Conservation (phyloP, 106 monocot species). For the Allium sativum region DNA sequence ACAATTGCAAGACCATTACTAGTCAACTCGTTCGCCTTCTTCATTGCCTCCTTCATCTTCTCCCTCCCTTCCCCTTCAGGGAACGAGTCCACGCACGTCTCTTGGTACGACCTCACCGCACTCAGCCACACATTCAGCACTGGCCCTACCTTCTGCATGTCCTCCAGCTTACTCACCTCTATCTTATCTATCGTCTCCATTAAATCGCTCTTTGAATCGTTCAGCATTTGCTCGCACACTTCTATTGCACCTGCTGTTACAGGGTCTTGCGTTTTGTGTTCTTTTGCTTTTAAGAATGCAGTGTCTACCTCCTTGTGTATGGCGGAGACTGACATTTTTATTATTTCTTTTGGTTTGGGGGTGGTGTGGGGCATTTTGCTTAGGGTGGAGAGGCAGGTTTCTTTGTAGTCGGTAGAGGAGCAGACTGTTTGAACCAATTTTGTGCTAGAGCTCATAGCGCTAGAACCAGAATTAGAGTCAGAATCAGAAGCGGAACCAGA, state of each 20-base stretch:
- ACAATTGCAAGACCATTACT: slow-evolving; percentile 75
- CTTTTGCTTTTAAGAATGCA: slow-evolving; percentile 28
- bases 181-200: slow-evolving; percentile 25
- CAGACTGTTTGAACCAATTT: slow-evolving; percentile 20
- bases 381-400: slow-evolving; percentile 24
- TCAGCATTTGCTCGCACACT: slow-evolving; percentile 47
- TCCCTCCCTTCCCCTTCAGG: slow-evolving; percentile 55
- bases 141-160: slow-evolving; percentile 23
- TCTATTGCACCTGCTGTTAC: slow-evolving; percentile 34
- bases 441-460: slow-evolving; percentile 2
- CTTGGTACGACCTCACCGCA: slow-evolving; percentile 61
- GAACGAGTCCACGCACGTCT: slow-evolving; percentile 83
- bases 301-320: slow-evolving; percentile 21
- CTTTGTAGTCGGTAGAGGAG: slow-evolving; percentile 22
- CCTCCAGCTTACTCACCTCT: slow-evolving; percentile 10
- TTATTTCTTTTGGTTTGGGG: slow-evolving; percentile 39
- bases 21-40: slow-evolving; percentile 43
- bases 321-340: slow-evolving; percentile 42
- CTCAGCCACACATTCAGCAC: slow-evolving; percentile 72
- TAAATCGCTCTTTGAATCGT: slow-evolving; percentile 37
- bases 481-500: neutral
- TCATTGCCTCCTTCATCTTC: slow-evolving; percentile 55
- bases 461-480: neutral
- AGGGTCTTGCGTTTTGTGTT: slow-evolving; percentile 31
- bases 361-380: slow-evolving; percentile 10